Percentiles rank a stretch among this genome's conserved stretches.
These are phyloP conservation scores for Coemansia sp. DNA, from an alignment of 192 early-diverging fungal genomes.

Conservation along the genomic window DNA sequence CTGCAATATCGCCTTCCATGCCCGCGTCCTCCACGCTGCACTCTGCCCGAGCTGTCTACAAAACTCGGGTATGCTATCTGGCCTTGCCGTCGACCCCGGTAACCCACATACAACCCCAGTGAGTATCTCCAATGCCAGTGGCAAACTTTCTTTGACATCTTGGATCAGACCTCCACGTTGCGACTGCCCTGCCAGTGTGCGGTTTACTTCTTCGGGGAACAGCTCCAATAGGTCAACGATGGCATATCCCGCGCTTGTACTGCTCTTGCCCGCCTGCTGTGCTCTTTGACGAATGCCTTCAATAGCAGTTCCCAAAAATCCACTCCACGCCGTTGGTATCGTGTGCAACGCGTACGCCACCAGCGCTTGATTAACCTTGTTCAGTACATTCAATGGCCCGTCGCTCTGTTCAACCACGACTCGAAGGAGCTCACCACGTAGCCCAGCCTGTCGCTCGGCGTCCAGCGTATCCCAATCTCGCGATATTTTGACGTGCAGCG, in stretches of 20 bases:
- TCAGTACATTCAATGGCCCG: conserved; percentile 36
- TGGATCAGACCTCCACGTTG: conserved; percentile 24
- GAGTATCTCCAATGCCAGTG: conserved; percentile 29
- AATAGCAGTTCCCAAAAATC: conserved; percentile 23
- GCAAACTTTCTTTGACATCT: conserved; percentile 26
- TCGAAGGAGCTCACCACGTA: conserved; percentile 35
- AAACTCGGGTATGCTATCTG: conserved; percentile 6
- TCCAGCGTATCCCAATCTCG: conserved; percentile 50
- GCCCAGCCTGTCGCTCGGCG: conserved; percentile 30
- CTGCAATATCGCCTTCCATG: conserved; percentile 40
- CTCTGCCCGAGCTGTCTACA: conserved; percentile 13
- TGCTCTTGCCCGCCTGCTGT: conserved; percentile 11
- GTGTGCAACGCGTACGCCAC: conserved; percentile 36
- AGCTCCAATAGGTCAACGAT: conserved; percentile 40
- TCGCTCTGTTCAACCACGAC: conserved; percentile 34
- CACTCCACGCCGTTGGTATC: conserved; percentile 24
- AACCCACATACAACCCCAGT: conserved; percentile 24
- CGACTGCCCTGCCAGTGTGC: conserved; percentile 19
- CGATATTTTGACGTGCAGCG: conserved; percentile 39
- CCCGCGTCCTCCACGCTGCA: conserved; percentile 30
- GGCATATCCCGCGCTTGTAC: conserved; percentile 16
- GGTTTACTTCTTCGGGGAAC: conserved; percentile 46
- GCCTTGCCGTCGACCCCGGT: conserved; percentile 1
- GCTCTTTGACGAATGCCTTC: conserved; percentile 21
- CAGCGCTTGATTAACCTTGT: conserved; percentile 40